phyloP scores from a whole-genome alignment of 805 yeast species.

The Schizosaccharomyces cryophilus region DNA sequence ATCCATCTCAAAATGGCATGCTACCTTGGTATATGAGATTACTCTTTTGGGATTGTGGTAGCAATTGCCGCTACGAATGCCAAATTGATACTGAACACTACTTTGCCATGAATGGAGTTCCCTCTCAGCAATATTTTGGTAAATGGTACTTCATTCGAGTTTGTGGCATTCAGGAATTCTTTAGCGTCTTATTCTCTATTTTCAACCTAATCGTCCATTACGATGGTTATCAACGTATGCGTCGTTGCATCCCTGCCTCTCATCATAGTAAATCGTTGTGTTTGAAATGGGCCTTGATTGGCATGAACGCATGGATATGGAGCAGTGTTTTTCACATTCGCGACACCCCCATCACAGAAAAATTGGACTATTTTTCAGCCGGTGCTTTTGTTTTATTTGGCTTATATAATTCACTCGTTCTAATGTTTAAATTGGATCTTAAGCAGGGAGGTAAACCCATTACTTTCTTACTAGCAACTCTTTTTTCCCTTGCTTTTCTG shows the following conservation, averaged over 20 bases:
- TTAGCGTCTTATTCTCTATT: conserved; percentile 55
- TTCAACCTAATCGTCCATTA: conserved; percentile 44
- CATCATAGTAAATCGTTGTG: conserved; percentile 15
- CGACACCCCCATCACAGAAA: conserved; percentile 57
- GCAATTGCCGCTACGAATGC: conserved; percentile 82
- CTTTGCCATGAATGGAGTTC: conserved; percentile 24
- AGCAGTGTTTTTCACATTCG: conserved; percentile 73
- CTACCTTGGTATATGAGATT: conserved; percentile 20
- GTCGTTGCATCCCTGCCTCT: conserved; percentile 4
- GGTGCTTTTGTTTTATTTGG: conserved; percentile 69
- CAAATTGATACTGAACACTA: conserved; percentile 47
- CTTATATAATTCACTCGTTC: conserved; percentile 37
- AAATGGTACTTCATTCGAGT: conserved; percentile 84
- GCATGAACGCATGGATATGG: conserved; percentile 73
- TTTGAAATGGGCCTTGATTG: conserved; percentile 29
- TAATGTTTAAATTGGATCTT: conserved; percentile 36
- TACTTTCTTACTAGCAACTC: neutral
- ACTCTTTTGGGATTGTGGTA: conserved; percentile 48
- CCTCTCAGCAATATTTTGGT: conserved; percentile 72
- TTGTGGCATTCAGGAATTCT: conserved; percentile 57
- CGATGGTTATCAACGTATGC: conserved; percentile 12
- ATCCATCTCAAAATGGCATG: neutral
- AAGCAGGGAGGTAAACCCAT: conserved; percentile 16
- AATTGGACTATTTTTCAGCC: conserved; percentile 77
- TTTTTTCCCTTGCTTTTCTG: conserved; percentile 27